Evolutionary conservation across 148 eudicot genomes (phyloP).

Genomic region (Amaranthus hypochondriacus): DNA sequence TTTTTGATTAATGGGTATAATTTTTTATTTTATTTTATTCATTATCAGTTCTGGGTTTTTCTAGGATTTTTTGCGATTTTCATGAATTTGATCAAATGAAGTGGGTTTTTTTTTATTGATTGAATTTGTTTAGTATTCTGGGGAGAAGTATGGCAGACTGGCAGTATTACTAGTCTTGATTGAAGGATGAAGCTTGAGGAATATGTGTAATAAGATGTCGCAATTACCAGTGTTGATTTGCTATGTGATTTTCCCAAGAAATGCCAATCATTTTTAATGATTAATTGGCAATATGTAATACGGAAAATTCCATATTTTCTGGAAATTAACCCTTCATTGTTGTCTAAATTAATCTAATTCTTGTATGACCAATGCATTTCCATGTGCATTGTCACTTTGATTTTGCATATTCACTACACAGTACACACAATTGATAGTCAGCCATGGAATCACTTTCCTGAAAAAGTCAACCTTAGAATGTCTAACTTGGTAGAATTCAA

Average conservation of each 20-base stretch:
- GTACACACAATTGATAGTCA: too few relatives aligned
- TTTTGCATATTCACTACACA: not conserved
- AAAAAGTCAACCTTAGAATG: not conserved
- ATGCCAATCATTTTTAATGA: not conserved
- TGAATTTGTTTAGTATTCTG: not conserved
- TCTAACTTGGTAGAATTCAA: not conserved
- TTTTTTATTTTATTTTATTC: not conserved
- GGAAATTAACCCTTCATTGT: not conserved
- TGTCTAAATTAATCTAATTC: not conserved
- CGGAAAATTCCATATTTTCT: too few relatives aligned
- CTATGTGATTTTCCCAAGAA: conserved; percentile 2
- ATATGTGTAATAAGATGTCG: not conserved
- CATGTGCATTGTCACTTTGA: not conserved
- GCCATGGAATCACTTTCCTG: too few relatives aligned
- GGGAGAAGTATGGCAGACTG: not conserved
- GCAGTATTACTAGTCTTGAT: not conserved
- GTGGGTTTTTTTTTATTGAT: not conserved
- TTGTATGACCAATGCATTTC: not conserved
- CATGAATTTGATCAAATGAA: not conserved
- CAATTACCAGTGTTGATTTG: not conserved
- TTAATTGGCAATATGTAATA: not conserved
- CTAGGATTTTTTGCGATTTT: not conserved
- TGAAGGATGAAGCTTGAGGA: conserved; percentile 6
- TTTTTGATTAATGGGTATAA: not conserved
- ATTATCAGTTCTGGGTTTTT: not conserved